Evolutionary conservation across 2,329 filamentous ascomycete species (phyloP), one percentile per base, ranked within the genome.

Genomic region (Escovopsis sp.): DNA sequence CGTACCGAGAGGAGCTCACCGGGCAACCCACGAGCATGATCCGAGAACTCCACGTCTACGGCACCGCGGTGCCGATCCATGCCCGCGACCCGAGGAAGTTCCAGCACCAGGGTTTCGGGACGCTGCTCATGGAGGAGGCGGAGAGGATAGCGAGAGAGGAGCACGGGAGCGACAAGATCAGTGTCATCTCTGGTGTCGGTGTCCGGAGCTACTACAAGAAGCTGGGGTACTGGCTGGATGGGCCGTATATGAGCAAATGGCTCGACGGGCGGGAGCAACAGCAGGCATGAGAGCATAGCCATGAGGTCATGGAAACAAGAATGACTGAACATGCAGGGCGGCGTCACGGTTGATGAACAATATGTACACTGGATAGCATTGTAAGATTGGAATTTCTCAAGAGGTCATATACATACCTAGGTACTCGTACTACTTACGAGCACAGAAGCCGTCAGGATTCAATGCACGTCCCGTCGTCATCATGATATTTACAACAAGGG

Each of bases 91-190:
- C 89, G 15, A 81, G 84, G 61, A 96, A 96, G 63, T 96, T 96
- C 63, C 91, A 98, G 66, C 91, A 98, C 64, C 91, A 95, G 59
- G 91, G 91, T 0, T 98, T 94, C 51, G 91, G 91, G 38, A 98
- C 91, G 2, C 61, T 98, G 46, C 58, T 98, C 50, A 98, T 98
- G 93, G 89, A 96, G 57, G 89, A 96, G 64, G 93, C 91, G 0
- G 91, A 96, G 65, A 74, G 88, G 40, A 98, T 98, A 49, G 89
- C 93, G 1, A 74, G 85, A 42, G 83, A 95, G 49, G 91, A 98
- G 64, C 91, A 98, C 56, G 84, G 87, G 6, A 95, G 88, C 52
- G 72, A 73, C 46, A 98, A 98, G 71, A 86, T 98, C 43, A 91
- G 85, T 56, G 87, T 98, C 50, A 98, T 98, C 46, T 94, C 87